These are phyloP conservation scores for Ceratocystis eucalypticola DNA, from an alignment of 2,329 filamentous ascomycete species.

Conservation along the genomic window DNA sequence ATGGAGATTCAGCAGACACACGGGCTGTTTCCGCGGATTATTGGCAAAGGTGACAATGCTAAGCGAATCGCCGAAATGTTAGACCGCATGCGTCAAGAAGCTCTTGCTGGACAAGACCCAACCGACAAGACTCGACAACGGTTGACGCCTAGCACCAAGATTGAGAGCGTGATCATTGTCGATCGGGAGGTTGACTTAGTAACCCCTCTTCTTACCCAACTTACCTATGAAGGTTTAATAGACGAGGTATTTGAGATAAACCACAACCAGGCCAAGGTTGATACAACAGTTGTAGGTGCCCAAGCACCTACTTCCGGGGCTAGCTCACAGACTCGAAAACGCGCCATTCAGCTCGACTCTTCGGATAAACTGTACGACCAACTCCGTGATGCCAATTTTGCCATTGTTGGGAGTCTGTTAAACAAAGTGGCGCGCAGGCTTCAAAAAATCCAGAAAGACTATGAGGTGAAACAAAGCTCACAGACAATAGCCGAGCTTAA, in stretches of 20 bases:
- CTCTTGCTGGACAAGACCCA: slow-evolving; percentile 64
- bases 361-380: slow-evolving; percentile 81
- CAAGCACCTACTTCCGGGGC: slow-evolving; percentile 45
- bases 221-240: slow-evolving; percentile 92
- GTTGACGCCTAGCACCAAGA: slow-evolving; percentile 69
- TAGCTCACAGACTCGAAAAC: slow-evolving; percentile 52
- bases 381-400: slow-evolving; percentile 85
- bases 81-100: slow-evolving; percentile 80
- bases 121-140: slow-evolving; percentile 48
- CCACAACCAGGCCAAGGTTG: slow-evolving; percentile 85
- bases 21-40: slow-evolving; percentile 85
- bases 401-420: slow-evolving; percentile 74
- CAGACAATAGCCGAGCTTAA: slow-evolving; percentile 84
- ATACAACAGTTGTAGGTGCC: slow-evolving; percentile 76
- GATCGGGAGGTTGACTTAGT: slow-evolving; percentile 92
- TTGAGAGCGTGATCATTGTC: slow-evolving; percentile 86
- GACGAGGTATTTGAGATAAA: slow-evolving; percentile 88
- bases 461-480: slow-evolving; percentile 76
- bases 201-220: slow-evolving; percentile 78
- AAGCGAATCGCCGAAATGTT: slow-evolving; percentile 78
- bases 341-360: slow-evolving; percentile 78
- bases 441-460: slow-evolving; percentile 68
- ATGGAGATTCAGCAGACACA: slow-evolving; percentile 89
- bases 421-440: slow-evolving; percentile 84
- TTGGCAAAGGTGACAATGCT: slow-evolving; percentile 91